Evolutionary conservation across 257 asterid species (phyloP).

Genomic region (Nicotiana obtusifolia): DNA sequence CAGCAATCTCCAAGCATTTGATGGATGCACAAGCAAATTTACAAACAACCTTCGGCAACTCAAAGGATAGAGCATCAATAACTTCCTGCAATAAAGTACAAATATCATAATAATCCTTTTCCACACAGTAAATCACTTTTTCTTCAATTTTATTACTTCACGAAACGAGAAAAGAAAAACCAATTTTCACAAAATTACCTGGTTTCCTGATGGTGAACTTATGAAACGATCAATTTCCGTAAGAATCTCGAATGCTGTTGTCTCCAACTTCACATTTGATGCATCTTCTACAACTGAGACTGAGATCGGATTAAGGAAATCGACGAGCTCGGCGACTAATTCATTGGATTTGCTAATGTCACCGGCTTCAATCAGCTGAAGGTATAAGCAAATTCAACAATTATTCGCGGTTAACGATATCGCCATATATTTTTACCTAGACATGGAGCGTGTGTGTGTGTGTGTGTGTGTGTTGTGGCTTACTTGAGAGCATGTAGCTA

Average conservation of each 20-base stretch:
- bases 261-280: slow-evolving; percentile 29
- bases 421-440: neutral
- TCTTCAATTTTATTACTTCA: neutral
- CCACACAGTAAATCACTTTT: neutral
- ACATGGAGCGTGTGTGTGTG: neutral
- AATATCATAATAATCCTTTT: neutral
- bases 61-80: slow-evolving; percentile 64
- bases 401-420: neutral
- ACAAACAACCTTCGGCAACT: slow-evolving; percentile 61
- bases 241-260: slow-evolving; percentile 34
- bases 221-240: slow-evolving; percentile 42
- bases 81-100: slow-evolving; percentile 37
- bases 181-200: slow-evolving; percentile 28
- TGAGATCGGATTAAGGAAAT: slow-evolving; percentile 43
- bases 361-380: slow-evolving; percentile 50
- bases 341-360: slow-evolving; percentile 36
- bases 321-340: slow-evolving; percentile 39
- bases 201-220: slow-evolving; percentile 36
- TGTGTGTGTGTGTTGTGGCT: neutral
- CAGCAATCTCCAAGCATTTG: slow-evolving; percentile 53
- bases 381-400: neutral
- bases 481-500: slow-evolving; percentile 47
- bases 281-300: slow-evolving; percentile 21
- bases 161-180: neutral
- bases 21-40: slow-evolving; percentile 51